Evolutionary conservation across 2,329 filamentous ascomycete species (phyloP).

Genomic region (Arthrinium puccinioides): DNA sequence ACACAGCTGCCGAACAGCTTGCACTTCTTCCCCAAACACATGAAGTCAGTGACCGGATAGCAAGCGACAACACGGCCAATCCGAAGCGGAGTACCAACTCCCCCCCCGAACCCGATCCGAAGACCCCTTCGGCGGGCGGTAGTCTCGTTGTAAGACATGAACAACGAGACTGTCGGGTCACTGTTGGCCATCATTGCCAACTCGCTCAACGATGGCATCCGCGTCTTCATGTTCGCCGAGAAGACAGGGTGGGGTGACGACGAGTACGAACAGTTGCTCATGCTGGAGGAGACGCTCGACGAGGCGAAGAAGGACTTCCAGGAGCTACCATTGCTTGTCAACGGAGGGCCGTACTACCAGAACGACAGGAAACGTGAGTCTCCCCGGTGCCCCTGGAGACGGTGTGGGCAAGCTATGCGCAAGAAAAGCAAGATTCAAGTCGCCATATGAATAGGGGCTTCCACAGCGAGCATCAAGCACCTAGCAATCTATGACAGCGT

Average conservation of each 20-base stretch:
- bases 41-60: no score
- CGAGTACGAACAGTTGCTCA: slow-evolving; percentile 51
- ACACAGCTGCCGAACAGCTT: no score
- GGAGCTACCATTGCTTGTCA: slow-evolving; percentile 45
- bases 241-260: slow-evolving; percentile 51
- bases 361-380: slow-evolving; percentile 46
- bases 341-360: slow-evolving; percentile 51
- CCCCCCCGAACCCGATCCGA: neutral
- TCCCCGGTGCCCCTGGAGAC: neutral
- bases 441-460: no score
- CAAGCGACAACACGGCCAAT: neutral
- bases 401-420: neutral
- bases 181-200: slow-evolving; percentile 52
- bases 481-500: no score
- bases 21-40: no score
- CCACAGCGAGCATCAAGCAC: no score
- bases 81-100: neutral
- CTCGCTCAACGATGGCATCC: slow-evolving; percentile 43
- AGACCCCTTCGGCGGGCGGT: neutral
- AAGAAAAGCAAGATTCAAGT: no score
- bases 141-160: slow-evolving; percentile 20
- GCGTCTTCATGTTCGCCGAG: slow-evolving; percentile 48
- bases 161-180: slow-evolving; percentile 47
- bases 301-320: slow-evolving; percentile 56
- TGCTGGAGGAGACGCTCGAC: slow-evolving; percentile 47